Evolutionary conservation across 2,329 filamentous ascomycete species (phyloP), one percentile per base, ranked within the genome.

Genomic region (Cadophora gregata): DNA sequence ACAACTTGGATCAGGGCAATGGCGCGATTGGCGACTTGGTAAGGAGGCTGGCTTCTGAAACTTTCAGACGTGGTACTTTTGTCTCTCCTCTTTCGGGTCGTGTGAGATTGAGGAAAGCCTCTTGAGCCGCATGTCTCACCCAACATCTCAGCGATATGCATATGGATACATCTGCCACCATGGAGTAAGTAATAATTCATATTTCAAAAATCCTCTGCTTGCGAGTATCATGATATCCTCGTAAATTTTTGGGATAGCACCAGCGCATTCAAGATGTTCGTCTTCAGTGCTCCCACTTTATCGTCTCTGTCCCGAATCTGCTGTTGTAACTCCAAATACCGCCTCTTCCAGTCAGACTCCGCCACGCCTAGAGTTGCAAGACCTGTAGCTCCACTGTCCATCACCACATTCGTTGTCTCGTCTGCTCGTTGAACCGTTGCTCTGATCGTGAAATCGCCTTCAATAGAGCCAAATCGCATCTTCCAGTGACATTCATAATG

Each of bases 261-360:
- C 31, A 77, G 63, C 6, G 74, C 74, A 67, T 80, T 77, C 65
- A 85, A 73, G 53, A 87, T 76, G 33, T 75, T 80, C 47, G 76
- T 77, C 71, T 80, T 81, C 64, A 87, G 72, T 48, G 79, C 77
- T 62, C 76, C 74, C 62, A 86, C 76, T 71, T 84, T 82, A 71
- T 83, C 83, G 72, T 90, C 87, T 67, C 84, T 83, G 66, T 86
- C 84, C 74, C 83, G 83, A 72, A 91, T 82, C 68, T 84, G 82
- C 50, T 84, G 84, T 73, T 90, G 83, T 71, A 91, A 80, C 63
- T 87, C 83, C 51, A 79, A 79, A 70, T 88, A 88, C 67, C 81
- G 85, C 58, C 77, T 76, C 74, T 85, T 82, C 85, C 85, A 86
- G 59, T 81, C 72, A 25, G 70, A 71, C 21, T 73, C 73, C 21